Evolutionary conservation across 129 eudicot genomes (phyloP), one percentile per base, ranked within the genome.

Genomic region (Escallonia herrerae): DNA sequence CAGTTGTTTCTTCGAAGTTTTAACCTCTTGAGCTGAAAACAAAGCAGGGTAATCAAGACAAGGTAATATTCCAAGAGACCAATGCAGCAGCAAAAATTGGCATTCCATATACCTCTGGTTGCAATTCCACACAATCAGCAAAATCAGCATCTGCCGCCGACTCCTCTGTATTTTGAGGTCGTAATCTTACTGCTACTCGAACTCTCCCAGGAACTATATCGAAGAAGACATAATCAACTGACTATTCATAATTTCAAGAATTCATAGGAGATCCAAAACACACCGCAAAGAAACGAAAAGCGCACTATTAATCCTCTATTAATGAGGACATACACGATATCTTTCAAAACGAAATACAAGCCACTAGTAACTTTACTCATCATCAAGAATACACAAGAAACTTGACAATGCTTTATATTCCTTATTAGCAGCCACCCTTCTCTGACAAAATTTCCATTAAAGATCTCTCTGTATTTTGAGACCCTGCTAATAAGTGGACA

Each of bases 41-140:
- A 3, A 72, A 15, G 40, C 64, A 14, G 11, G 42, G 8, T 56
- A 42, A 60, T 10, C 6, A 7, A 55, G 15, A 8, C 43, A 62
- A 67, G 45, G 62, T 15, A 33, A 8, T 6, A 13, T 43, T n/a
- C 22, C 6, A 55, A n/a, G 66, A 70, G 15, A 15, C 66, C 33
- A n/a, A 40, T 55, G 47, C 14, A 50, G 9, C 43, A 45, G 8
- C 38, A 69, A 58, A 37, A 52, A 65, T 41, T 68, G 66, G 48
- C 12, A 56, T 51, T 7, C 46, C 42, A 7, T 33, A 46, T 81
- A 91, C 98, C 98, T 91, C 98, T 5, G 98, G 98, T 72, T 87
- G 98, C 78, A 91, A 67, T 72, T 91, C 96, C 56, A 91, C 98
- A 63, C 96, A 91, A 77, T 91, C 98, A 55, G 96, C 90, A 77